Base-by-base conservation (phyloP, 2,329 filamentous ascomycete genomes). In the Sphaerulina populicola region DNA sequence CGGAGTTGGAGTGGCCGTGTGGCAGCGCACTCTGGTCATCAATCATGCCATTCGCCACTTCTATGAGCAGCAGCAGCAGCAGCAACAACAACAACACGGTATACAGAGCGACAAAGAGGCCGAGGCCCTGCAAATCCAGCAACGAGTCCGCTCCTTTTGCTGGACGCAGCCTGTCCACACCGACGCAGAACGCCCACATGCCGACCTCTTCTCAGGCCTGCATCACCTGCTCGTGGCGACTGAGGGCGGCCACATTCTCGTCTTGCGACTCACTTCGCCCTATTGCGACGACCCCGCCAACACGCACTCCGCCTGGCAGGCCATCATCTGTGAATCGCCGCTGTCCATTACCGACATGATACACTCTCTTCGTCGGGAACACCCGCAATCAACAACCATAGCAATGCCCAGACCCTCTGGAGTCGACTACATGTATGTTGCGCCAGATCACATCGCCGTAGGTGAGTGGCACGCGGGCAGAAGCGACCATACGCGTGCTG, bases 11-110 rank as follows among this genome's bases (percentile, higher is more conserved):
- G 64, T 68, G 38, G 63, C 66, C 1, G 72, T 70, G 56, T 82
- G 80, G 79, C 66, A 66, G 36, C 71, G 79, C 30, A 71, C 71
- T 3, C 58, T 74, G 5, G 66, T 82, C n/a, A 61, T 81, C 35
- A 82, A 82, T 54, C 62, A 73, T 47, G 62, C 66, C 4, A 59
- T 80, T 38, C 63, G 66, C 12, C 52, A 63, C 0, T 70, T 74
- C 58, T 69, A 76, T 27, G 23, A 27, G 23, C 2, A n/a, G n/a
- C n/a, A n/a, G n/a, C n/a, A n/a, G n/a, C n/a, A n/a, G n/a, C n/a
- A n/a, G n/a, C n/a, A n/a, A n/a, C n/a, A n/a, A n/a, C n/a, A n/a
- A n/a, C n/a, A 27, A 27, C 23, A 27, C 66, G 38, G 56, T 46
- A 41, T 31, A 6, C 42, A 27, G 27, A 14, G 8, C 12, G 18